A percentile compares a stretch with the other conserved stretches of the same genome.
Evolutionary conservation across 768 basidiomycete species (phyloP).

Genomic region (Astraeus odoratus): DNA sequence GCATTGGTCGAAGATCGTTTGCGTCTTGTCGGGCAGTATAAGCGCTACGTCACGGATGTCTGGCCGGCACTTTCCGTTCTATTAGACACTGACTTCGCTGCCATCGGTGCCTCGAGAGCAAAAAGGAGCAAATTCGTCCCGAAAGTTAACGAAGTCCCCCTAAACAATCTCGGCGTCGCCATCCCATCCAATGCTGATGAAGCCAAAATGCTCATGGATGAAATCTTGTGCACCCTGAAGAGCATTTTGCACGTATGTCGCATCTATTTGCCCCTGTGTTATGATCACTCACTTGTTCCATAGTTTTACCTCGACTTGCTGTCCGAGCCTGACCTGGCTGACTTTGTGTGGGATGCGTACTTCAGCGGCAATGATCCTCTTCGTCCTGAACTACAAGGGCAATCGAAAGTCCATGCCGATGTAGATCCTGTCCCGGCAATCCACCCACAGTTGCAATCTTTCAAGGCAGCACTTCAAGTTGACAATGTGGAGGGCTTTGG

Average conservation of each 20-base stretch:
- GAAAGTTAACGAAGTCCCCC: conserved; percentile 17
- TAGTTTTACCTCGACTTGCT: conserved; percentile 10
- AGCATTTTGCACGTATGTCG: conserved; percentile 16
- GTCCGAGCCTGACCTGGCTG: conserved; percentile 1
- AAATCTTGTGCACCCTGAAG: conserved; percentile 19
- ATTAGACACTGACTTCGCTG: not conserved
- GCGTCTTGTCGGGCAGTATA: conserved; percentile 4
- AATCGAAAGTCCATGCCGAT: not conserved
- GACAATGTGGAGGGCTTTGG: not conserved
- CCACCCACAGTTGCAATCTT: not conserved
- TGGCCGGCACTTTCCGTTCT: conserved; percentile 9
- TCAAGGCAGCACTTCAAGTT: not conserved
- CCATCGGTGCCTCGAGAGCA: not conserved
- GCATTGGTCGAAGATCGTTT: not conserved
- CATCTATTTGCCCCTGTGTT: no score
- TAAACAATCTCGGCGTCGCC: conserved; percentile 18
- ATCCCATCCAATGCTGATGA: conserved; percentile 18
- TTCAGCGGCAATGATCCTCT: no score
- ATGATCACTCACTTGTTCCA: not conserved
- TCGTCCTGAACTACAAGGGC: not conserved
- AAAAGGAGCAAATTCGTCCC: conserved; percentile 3
- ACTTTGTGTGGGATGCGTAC: not conserved
- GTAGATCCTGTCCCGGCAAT: not conserved
- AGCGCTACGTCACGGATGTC: conserved; percentile 10
- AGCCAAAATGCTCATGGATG: not conserved